phyloP scores from a whole-genome alignment of 352 stramenopile genomes.

The Pythium pyrilobum region DNA sequence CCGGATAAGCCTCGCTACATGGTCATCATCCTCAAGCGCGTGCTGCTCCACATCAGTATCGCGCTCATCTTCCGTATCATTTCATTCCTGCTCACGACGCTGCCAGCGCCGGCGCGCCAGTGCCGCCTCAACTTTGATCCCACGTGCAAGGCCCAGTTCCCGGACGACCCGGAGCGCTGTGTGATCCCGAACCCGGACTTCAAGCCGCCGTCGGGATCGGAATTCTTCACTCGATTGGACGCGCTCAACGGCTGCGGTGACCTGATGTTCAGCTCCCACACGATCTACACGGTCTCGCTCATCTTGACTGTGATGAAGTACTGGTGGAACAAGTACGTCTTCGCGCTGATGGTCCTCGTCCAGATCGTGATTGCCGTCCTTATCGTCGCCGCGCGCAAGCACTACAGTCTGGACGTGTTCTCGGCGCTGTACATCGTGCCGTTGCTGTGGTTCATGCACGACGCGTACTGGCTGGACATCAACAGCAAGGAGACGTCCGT shows the following conservation, averaged over 20 bases:
- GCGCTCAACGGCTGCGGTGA: constrained; percentile 86
- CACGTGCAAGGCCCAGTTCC: constrained; percentile 45
- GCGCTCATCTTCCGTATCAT: constrained; percentile 63
- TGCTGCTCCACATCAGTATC: constrained; percentile 76
- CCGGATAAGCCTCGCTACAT: constrained; percentile 64
- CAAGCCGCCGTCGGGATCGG: constrained; percentile 33
- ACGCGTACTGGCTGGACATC: constrained; percentile 79
- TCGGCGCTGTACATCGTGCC: constrained; percentile 86
- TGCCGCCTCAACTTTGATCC: constrained; percentile 72
- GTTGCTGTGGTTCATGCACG: constrained; percentile 76
- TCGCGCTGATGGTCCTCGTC: constrained; percentile 64
- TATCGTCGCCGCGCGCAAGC: constrained; percentile 85
- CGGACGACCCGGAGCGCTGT: constrained; percentile 45
- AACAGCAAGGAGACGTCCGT: constrained; percentile 72
- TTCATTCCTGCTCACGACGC: constrained; percentile 75
- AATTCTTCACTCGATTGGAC: constrained; percentile 73
- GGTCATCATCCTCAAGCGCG: constrained; percentile 75
- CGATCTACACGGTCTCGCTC: constrained; percentile 88
- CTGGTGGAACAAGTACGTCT: constrained; percentile 76
- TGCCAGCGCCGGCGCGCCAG: constrained; percentile 61
- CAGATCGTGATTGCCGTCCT: constrained; percentile 85
- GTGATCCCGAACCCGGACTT: constrained; percentile 72
- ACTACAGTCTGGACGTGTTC: constrained; percentile 90
- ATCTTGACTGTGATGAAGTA: constrained; percentile 85
- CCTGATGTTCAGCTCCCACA: constrained; percentile 92